phyloP scores from a whole-genome alignment of 768 basidiomycete genomes.

The Terana coerulea region DNA sequence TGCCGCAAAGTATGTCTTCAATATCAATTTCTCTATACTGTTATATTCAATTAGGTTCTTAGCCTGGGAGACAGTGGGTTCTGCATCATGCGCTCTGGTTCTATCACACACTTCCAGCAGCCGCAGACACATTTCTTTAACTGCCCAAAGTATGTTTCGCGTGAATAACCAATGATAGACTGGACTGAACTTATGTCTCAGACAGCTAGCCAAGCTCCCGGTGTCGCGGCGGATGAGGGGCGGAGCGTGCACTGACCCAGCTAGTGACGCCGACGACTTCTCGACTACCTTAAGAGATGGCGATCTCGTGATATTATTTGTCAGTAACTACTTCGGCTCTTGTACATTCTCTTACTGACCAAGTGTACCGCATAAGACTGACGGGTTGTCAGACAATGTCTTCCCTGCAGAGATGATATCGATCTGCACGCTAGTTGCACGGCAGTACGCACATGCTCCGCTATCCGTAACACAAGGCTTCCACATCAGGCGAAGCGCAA shows the following conservation, averaged over 20 bases:
- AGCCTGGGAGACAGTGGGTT: slow-evolving; percentile 83
- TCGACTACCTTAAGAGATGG: slow-evolving; percentile 49
- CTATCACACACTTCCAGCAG: slow-evolving; percentile 47
- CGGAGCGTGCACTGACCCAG: slow-evolving; percentile 31
- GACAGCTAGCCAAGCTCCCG: slow-evolving; percentile 36
- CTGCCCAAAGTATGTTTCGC: slow-evolving; percentile 41
- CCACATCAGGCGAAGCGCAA: background rate
- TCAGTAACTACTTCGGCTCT: slow-evolving; percentile 22
- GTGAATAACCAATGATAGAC: background rate
- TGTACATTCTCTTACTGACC: background rate
- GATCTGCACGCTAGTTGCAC: slow-evolving; percentile 64
- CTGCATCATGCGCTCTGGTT: slow-evolving; percentile 63
- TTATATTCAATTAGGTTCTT: slow-evolving; percentile 10
- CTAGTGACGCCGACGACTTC: slow-evolving; percentile 39
- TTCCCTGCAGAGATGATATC: slow-evolving; percentile 67
- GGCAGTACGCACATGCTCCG: slow-evolving; percentile 25
- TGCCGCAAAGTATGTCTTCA: slow-evolving; percentile 63
- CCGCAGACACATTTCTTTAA: slow-evolving; percentile 45
- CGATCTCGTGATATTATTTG: slow-evolving; percentile 48
- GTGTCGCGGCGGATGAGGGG: slow-evolving; percentile 17
- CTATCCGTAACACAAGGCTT: background rate
- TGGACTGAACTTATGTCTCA: slow-evolving; percentile 4
- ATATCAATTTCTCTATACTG: background rate
- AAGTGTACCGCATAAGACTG: slow-evolving; percentile 37
- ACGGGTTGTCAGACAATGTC: slow-evolving; percentile 52